Evolutionary conservation across 768 basidiomycete species (phyloP).

Genomic region (Pleurotus eryngii): DNA sequence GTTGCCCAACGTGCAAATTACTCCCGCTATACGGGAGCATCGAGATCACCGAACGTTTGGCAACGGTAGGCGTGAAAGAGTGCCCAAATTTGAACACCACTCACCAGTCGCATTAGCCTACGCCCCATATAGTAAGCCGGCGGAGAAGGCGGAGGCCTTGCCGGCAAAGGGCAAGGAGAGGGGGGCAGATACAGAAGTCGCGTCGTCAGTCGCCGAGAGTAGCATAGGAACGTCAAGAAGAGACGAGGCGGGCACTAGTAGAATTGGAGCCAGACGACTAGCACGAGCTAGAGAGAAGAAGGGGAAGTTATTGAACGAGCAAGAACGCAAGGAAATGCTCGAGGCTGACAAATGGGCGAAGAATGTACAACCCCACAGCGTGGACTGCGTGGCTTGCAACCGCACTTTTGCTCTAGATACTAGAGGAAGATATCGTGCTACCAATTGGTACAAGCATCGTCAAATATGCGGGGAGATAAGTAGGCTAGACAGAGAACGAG

Average conservation of each 20-base stretch:
- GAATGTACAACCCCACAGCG: conserved; percentile 17
- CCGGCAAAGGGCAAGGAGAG: background rate
- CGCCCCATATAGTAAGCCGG: background rate
- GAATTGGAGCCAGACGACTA: background rate
- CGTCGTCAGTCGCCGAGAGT: background rate
- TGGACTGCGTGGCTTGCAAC: conserved; percentile 16
- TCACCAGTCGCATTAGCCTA: background rate
- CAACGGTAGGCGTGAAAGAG: background rate
- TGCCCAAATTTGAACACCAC: background rate
- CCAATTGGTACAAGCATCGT: conserved; percentile 20
- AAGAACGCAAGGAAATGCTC: conserved; percentile 10
- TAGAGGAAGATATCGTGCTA: conserved; percentile 17
- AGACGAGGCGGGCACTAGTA: background rate
- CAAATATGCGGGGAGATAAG: conserved; percentile 15
- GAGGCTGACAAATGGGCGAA: conserved; percentile 17
- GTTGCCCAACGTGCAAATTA: too few species aligned
- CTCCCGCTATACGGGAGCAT: too few species aligned
- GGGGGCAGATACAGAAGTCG: background rate
- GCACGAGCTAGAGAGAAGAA: conserved; percentile 6
- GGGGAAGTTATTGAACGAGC: conserved; percentile 12
- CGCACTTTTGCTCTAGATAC: conserved; percentile 17
- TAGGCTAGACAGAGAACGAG: background rate
- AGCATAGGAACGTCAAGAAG: background rate
- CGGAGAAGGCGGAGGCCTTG: background rate
- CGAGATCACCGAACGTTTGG: too few species aligned